Evolutionary conservation across 129 eudicot genomes (phyloP).

Genomic region (Daucus carota): DH1_v3.0 NC_030381.2:1537001-1537500

Average conservation of each 20-base stretch:
- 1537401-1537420: background rate
- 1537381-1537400: too few relatives aligned
- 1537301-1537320: too few relatives aligned
- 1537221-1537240: too few relatives aligned
- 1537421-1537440: background rate
- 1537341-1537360: too few relatives aligned
- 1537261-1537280: too few relatives aligned
- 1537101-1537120: background rate
- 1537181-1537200: slow-evolving; percentile 11
- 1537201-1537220: background rate
- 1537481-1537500: slow-evolving; percentile 3
- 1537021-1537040: slow-evolving; percentile 30
- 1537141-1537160: slow-evolving; percentile 18
- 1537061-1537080: slow-evolving; percentile 49
- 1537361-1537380: too few relatives aligned
- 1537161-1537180: slow-evolving; percentile 32
- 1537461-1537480: background rate
- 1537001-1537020: background rate
- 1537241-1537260: too few relatives aligned
- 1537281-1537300: too few relatives aligned
- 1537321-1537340: too few relatives aligned
- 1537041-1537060: slow-evolving; percentile 71
- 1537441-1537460: background rate
- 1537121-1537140: background rate
- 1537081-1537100: slow-evolving; percentile 19